Evolutionary conservation across 306 rosid genomes (phyloP), one percentile per base, ranked within the genome.

Genomic region (Lithocarpus polystachyus): DNA sequence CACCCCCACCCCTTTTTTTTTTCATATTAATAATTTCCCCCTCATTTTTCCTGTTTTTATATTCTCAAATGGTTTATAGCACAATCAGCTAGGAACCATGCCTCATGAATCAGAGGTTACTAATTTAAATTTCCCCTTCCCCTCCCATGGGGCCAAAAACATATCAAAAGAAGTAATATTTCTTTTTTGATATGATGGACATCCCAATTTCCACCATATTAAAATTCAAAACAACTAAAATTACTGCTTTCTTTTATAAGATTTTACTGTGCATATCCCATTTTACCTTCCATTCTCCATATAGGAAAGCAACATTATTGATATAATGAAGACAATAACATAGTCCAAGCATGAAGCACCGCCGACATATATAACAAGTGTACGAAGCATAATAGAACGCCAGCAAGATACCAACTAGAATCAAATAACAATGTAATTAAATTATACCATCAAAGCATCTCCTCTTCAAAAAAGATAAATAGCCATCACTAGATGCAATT

Each of bases 371-470:
- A 67, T 67, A 23, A 19, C 26, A 3, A 19, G 26, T 9, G 20
- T 33, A 67, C n/a, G 3, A 24, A 18, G n/a, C 22, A 19, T 31
- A 35, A 64, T 3, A 9, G n/a, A 28, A 64, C 5, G 18, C 31
- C 33, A 4, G 45, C 28, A 23, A 59, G 33, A 59, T 40, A 64
- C 3, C 45, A 64, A 19, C 18, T 14, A 28, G 18, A 28, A 19
- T 64, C 43, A 28, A 48, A 31, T 64, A 64, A n/a, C 33, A 64
- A 29, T 18, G 70, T 64, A 64, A 64, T 37, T 74, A 68, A 12
- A 52, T 81, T 68, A 67, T 88, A 93, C 98, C 97, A 84, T 93
- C 88, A 82, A 82, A 48, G 57, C 79, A 79, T 72, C 90, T 87
- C 81, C 85, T 91, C 82, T 90, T 91, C 78, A 91, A 35, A 13